Conservation (phyloP, 2,329 filamentous ascomycete species). For the Phialocephala sp. region DNA sequence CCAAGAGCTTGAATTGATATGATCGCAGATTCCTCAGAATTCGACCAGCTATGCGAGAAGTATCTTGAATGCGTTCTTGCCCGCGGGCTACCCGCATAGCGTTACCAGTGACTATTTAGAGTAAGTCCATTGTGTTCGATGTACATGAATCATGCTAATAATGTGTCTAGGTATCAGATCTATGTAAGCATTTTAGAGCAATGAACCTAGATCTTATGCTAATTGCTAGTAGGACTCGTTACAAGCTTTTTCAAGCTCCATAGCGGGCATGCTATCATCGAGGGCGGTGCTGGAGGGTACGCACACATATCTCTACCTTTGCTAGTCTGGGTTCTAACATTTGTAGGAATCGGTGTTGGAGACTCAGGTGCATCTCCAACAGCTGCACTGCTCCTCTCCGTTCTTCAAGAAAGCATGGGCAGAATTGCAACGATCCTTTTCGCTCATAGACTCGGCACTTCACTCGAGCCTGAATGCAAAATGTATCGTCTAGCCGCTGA, state of each 20-base stretch:
- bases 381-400: constrained; percentile 66
- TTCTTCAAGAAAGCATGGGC: constrained; percentile 69
- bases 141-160: neutral
- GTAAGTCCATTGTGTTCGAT: constrained; percentile 47
- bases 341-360: constrained; percentile 67
- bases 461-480: constrained; percentile 75
- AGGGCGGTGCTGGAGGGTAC: constrained; percentile 67
- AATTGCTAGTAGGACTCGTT: constrained; percentile 62
- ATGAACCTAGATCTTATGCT: neutral
- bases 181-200: constrained; percentile 56
- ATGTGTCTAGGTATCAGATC: constrained; percentile 63
- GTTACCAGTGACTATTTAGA: constrained; percentile 73
- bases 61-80: constrained; percentile 67
- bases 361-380: constrained; percentile 70
- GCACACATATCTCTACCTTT: neutral
- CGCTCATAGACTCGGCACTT: constrained; percentile 68
- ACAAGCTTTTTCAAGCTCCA: constrained; percentile 69
- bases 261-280: constrained; percentile 67
- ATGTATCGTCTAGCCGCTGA: constrained; percentile 73
- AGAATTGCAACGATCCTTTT: constrained; percentile 73
- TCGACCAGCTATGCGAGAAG: constrained; percentile 36
- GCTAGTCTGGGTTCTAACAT: neutral
- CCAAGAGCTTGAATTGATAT: neutral
- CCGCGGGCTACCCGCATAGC: constrained; percentile 71
- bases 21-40: constrained; percentile 26